Conservation (phyloP, 2,329 filamentous ascomycete species). For the Corinectria fuckeliana region DNA sequence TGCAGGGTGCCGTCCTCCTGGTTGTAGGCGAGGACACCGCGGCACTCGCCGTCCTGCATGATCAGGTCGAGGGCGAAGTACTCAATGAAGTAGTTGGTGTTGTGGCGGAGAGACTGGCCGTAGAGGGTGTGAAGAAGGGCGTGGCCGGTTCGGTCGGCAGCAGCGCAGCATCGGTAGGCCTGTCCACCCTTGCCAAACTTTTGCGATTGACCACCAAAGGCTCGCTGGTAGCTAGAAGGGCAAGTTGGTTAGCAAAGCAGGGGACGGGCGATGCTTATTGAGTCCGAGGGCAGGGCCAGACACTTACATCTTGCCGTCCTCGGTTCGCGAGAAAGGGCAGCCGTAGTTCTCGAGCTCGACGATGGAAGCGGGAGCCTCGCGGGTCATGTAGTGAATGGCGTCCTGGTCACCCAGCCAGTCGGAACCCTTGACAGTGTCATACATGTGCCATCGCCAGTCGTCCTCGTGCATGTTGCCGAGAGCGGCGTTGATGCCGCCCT, state of each 20-base stretch:
- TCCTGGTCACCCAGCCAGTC: slow-evolving; percentile 98
- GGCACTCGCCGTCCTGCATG: slow-evolving; percentile 97
- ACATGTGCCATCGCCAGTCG: slow-evolving; percentile 99
- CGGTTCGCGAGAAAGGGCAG: slow-evolving; percentile 94
- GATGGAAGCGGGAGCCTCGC: slow-evolving; percentile 89
- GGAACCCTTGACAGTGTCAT: slow-evolving; percentile 96
- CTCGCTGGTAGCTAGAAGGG: slow-evolving; percentile 83
- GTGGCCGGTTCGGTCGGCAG: slow-evolving; percentile 95
- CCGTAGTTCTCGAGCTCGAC: slow-evolving; percentile 97
- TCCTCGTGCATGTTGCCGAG: slow-evolving; percentile 97
- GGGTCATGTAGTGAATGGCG: slow-evolving; percentile 98
- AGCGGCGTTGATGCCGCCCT: slow-evolving; percentile 87
- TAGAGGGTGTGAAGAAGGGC: slow-evolving; percentile 98
- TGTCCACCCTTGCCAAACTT: slow-evolving; percentile 96
- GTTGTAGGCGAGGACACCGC: slow-evolving; percentile 96
- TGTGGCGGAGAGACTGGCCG: slow-evolving; percentile 94
- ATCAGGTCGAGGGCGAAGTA: slow-evolving; percentile 97
- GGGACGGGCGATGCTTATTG: not conserved
- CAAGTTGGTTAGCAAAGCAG: slow-evolving; percentile 21
- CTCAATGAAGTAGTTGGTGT: slow-evolving; percentile 99
- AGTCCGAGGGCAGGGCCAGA: not conserved
- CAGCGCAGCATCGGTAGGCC: slow-evolving; percentile 96
- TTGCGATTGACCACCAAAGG: slow-evolving; percentile 96
- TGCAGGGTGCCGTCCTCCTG: slow-evolving; percentile 98
- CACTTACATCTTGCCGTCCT: slow-evolving; percentile 89